These are phyloP conservation scores for Themeda triandra DNA, from an alignment of 176 grass and related monocot species.

Conservation along the genomic window DNA sequence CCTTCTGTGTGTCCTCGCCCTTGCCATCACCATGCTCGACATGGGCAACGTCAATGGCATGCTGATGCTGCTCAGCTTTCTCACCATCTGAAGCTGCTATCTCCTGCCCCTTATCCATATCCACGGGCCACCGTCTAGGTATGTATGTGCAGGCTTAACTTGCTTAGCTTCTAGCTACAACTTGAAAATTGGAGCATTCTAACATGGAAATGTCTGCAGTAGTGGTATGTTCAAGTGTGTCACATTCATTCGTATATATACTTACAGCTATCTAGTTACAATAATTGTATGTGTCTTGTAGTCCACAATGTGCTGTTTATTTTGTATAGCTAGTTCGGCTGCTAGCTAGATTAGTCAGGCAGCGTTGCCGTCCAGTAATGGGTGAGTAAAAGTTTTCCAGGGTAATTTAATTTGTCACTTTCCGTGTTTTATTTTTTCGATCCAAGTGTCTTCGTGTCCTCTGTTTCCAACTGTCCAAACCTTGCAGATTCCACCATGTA, in stretches of 20 bases:
- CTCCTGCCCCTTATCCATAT: constrained; percentile 44
- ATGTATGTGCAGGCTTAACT: not conserved
- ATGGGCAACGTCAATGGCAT: not conserved
- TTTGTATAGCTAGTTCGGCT: not conserved
- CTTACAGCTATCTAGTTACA: not conserved
- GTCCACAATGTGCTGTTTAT: not conserved
- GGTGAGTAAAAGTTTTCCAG: not conserved
- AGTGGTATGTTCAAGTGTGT: not conserved
- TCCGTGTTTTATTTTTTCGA: no score
- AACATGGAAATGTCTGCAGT: no score
- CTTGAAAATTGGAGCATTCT: not conserved
- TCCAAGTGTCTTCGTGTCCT: not conserved
- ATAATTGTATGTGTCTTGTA: constrained; percentile 8
- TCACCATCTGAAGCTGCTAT: constrained; percentile 12
- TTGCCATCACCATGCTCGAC: no score
- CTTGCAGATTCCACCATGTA: not conserved
- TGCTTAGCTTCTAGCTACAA: not conserved
- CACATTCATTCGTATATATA: not conserved
- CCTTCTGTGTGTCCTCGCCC: no score
- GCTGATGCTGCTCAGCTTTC: constrained; percentile 33
- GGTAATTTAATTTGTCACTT: no score
- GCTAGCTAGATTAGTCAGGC: not conserved
- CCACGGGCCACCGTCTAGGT: not conserved
- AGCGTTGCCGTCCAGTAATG: constrained; percentile 24
- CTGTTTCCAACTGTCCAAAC: constrained; percentile 23